Evolutionary conservation across 2,329 filamentous ascomycete species (phyloP).

Genomic region (Basipetospora chlamydospora): DNA sequence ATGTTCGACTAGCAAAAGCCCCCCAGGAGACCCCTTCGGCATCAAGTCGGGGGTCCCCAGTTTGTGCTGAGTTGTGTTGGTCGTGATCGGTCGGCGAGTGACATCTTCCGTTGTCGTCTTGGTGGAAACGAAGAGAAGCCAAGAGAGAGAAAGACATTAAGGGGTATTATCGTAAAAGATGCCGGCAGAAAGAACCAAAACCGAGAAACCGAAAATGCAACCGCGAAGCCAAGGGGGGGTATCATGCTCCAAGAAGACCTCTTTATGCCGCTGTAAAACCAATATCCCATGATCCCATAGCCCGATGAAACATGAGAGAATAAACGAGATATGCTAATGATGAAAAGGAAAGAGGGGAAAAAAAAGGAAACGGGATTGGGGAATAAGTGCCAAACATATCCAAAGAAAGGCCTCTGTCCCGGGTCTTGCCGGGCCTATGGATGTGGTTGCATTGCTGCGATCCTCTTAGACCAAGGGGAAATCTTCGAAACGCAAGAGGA

Average conservation of each 20-base stretch:
- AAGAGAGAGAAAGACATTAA: too few species aligned
- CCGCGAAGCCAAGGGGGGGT: constrained; percentile 1
- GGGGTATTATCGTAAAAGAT: too few species aligned
- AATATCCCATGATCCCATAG: constrained; percentile 4
- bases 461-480: constrained; percentile 8
- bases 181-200: constrained; percentile 2
- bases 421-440: constrained; percentile 5
- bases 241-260: constrained; percentile 7
- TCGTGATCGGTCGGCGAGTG: too few species aligned
- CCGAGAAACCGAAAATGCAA: neutral
- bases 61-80: too few species aligned
- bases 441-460: constrained; percentile 8
- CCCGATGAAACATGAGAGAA: constrained; percentile 1
- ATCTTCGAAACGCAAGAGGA: neutral
- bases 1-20: too few species aligned
- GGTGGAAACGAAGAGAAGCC: too few species aligned
- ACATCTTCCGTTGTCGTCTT: too few species aligned
- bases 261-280: constrained; percentile 3
- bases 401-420: constrained; percentile 4
- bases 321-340: constrained; percentile 2
- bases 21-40: too few species aligned
- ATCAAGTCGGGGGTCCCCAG: too few species aligned
- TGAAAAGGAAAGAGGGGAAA: neutral
- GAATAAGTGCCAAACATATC: neutral
- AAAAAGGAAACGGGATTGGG: constrained; percentile 3